These are phyloP conservation scores for Pycnococcus provasolii DNA, from an alignment of 139 green algal species.

Conservation along the genomic window DNA sequence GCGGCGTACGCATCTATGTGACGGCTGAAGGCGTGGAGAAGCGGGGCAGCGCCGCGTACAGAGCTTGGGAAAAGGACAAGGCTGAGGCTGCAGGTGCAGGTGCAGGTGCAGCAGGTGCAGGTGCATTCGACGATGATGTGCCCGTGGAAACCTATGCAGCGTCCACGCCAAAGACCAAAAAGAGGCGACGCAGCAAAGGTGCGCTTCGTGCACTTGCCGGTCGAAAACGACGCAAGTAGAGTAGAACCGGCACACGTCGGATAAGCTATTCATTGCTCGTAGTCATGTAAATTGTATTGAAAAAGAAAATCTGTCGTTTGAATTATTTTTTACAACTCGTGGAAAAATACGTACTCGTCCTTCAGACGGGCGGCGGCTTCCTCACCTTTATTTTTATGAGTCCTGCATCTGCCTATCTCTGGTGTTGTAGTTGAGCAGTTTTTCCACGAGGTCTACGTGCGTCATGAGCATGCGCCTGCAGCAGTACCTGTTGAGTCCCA, in stretches of 20 bases:
- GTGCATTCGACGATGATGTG: no score
- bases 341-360: neutral
- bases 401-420: neutral
- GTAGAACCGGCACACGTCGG: neutral
- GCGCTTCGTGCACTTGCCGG: neutral
- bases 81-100: no score
- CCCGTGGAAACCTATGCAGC: no score
- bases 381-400: neutral
- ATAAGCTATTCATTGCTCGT: neutral
- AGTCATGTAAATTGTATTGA: neutral
- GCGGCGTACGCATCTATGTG: no score
- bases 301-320: neutral
- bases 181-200: no score
- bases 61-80: no score
- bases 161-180: no score
- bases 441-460: conserved; percentile 96
- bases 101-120: no score
- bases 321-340: neutral
- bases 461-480: conserved; percentile 98
- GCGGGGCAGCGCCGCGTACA: no score
- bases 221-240: neutral
- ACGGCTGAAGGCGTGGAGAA: no score
- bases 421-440: conserved; percentile 97
- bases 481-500: conserved; percentile 91
- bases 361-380: neutral